Conservation (phyloP, 1,284 basidiomycete species). For the Trichosporon asahii region DNA sequence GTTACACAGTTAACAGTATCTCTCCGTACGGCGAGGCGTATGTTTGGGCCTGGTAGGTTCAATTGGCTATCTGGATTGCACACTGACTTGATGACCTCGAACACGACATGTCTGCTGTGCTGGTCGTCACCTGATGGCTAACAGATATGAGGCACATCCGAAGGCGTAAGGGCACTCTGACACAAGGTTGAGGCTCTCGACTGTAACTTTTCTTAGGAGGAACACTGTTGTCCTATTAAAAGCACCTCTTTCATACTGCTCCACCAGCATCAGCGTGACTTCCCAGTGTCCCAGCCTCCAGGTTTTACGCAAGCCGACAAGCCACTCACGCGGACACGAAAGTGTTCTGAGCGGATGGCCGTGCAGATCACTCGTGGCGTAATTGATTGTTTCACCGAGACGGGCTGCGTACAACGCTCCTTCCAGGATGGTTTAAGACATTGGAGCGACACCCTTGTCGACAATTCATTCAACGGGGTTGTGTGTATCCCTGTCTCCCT, state of each 20-base stretch:
- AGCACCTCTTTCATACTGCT: background rate
- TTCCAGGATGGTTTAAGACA: background rate
- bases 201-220: too few species aligned
- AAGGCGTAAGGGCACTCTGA: background rate
- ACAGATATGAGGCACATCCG: background rate
- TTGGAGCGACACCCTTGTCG: background rate
- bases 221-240: too few species aligned
- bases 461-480: background rate
- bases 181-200: too few species aligned
- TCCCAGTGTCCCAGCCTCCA: background rate
- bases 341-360: background rate
- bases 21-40: background rate
- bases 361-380: conserved; percentile 7
- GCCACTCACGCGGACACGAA: background rate
- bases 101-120: background rate
- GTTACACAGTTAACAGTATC: too few species aligned
- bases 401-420: background rate
- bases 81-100: background rate
- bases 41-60: background rate
- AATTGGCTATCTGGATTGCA: background rate
- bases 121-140: background rate
- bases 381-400: background rate
- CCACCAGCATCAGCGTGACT: background rate
- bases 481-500: background rate
- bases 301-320: background rate